Conservation (phyloP, 2,329 filamentous ascomycete genomes). For the Paradendryphiella salina region DNA sequence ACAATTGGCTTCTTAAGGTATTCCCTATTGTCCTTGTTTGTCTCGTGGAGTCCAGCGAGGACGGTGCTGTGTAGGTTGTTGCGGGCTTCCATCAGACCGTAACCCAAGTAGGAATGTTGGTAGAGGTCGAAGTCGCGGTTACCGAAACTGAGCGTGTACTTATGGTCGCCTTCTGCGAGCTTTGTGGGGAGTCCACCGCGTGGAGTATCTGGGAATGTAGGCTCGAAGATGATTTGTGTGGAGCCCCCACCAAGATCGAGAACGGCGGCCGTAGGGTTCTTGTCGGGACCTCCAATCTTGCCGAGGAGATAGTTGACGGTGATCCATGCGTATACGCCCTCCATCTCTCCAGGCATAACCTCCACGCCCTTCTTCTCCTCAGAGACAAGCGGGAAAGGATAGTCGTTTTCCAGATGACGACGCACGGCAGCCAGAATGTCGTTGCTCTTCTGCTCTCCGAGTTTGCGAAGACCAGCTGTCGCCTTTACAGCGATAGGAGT, state of each 20-base stretch:
- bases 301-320: slow-evolving; percentile 98
- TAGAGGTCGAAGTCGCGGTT: slow-evolving; percentile 91
- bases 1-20: slow-evolving; percentile 74
- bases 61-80: slow-evolving; percentile 79
- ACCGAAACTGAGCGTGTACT: slow-evolving; percentile 88
- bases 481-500: slow-evolving; percentile 97
- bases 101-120: slow-evolving; percentile 97
- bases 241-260: slow-evolving; percentile 97
- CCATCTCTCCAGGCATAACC: slow-evolving; percentile 96
- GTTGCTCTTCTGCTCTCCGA: slow-evolving; percentile 78
- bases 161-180: slow-evolving; percentile 89
- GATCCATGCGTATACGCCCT: slow-evolving; percentile 99
- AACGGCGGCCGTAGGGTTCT: slow-evolving; percentile 86
- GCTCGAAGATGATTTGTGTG: slow-evolving; percentile 98
- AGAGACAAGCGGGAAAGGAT: slow-evolving; percentile 92
- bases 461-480: slow-evolving; percentile 86
- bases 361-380: slow-evolving; percentile 83
- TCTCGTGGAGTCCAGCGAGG: slow-evolving; percentile 69
- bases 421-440: slow-evolving; percentile 87
- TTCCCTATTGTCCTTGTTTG: slow-evolving; percentile 58
- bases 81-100: slow-evolving; percentile 93
- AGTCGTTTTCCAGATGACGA: slow-evolving; percentile 78
- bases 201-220: slow-evolving; percentile 76
- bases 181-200: slow-evolving; percentile 82
- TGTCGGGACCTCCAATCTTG: slow-evolving; percentile 92